Base-by-base conservation (phyloP, 1,284 basidiomycete species). In the Malassezia cuniculi region DNA sequence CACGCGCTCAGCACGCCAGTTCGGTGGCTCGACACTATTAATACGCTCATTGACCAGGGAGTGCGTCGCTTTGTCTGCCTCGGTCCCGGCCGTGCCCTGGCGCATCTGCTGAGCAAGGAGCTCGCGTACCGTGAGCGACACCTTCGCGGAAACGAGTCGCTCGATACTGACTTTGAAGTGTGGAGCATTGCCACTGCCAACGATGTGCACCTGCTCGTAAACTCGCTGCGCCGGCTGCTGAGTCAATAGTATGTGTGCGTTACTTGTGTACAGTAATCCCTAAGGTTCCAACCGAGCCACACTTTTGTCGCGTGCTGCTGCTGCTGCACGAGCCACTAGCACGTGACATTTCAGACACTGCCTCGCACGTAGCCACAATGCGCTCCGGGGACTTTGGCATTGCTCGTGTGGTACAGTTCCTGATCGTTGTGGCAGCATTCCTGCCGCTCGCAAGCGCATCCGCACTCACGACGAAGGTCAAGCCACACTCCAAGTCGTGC, bases 401-500 rank as follows among this genome's bases (percentile, higher is more conserved):
- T n/a, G n/a, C n/a, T n/a, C n/a, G n/a, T n/a, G n/a, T n/a, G n/a
- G n/a, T n/a, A n/a, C n/a, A n/a, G n/a, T n/a, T n/a, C n/a, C n/a
- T n/a, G n/a, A n/a, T n/a, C n/a, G n/a, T n/a, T n/a, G n/a, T n/a
- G n/a, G n/a, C n/a, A n/a, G n/a, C n/a, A n/a, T n/a, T n/a, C n/a
- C n/a, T n/a, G n/a, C n/a, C n/a, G n/a, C n/a, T 6, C 7, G 31
- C 19, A 6, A 29, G 20, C 1, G 40, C 21, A 3, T 76, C 84
- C 1, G 87, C 93, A 0, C 71, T 99, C 32, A 94, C 90, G 1
- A 86, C 87, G 3, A 74, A 81, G 20, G 77, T 97, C 43, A 72
- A 76, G 14, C 79, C 85, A 1, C 87, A 86, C 62, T 84, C 93
- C 63, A 75, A 82, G 15, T 71, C 83, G 39, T 99, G 93, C 70